Evolutionary conservation across 2,329 filamentous ascomycete species (phyloP), one percentile per base, ranked within the genome.

Genomic region (Claviceps spartinae): DNA sequence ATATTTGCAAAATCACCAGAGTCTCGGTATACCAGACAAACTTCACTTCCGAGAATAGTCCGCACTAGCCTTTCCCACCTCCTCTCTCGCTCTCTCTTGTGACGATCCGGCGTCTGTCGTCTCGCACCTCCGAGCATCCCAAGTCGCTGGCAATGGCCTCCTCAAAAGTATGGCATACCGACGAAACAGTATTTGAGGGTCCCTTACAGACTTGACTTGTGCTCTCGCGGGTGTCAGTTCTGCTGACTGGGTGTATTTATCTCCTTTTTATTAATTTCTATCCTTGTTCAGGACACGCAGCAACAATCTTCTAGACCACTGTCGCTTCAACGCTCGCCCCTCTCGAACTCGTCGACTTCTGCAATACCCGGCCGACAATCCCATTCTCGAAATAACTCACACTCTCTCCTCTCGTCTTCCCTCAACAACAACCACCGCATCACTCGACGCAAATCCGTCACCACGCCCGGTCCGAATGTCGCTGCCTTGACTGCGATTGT

Each of bases 371-470:
- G 65, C 59, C 83, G 82, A 59, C 77, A 81, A 64, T 72, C 78
- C 58, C 81, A 86, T 70, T 79, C 81, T 56, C 84, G 89, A 63
- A 82, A 81, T 60, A 87, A 89, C 72, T 87, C 87, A 48, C 85
- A 93, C 68, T 91, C 88, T 54, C 75, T 89, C 60, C 85, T 90
- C 52, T 78, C 85, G 54, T 81, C 82, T 60, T 81, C 85, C 54
- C 79, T 90, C 63, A 91, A 90, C 72, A 72, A 83, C 60, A 83
- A 81, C 67, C 86, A 95, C 69, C 86, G 93, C 60, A 82, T 97
- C 59, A 89, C 87, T 61, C 87, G 91, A 63, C 82, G 93, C 62
- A 97, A 97, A 79, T 96, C 90, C 70, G 89, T 95, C 65, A 88
- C 87, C 55, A 85, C 82, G 57, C 79, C 83, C 47, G 78, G 76